phyloP scores from a whole-genome alignment of 1,139 yeast species.

The Casaregolazyma suthepensis region DNA sequence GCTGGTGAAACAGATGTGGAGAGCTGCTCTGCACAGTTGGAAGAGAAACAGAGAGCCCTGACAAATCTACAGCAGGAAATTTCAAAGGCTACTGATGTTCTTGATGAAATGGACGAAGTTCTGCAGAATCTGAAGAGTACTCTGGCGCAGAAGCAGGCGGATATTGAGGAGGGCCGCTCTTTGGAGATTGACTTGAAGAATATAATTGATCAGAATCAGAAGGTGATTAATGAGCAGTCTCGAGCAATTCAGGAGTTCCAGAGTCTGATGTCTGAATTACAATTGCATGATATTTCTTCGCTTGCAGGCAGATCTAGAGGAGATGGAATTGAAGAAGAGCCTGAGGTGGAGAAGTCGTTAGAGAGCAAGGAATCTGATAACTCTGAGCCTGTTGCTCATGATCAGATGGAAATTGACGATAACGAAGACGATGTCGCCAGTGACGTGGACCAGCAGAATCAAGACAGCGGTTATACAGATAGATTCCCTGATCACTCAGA shows the following conservation, averaged over 20 bases:
- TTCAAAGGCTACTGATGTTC: constrained; percentile 28
- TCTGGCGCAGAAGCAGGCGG: constrained; percentile 47
- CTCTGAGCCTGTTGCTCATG: not conserved
- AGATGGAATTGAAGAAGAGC: constrained; percentile 7
- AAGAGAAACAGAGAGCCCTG: constrained; percentile 23
- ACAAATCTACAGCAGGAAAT: constrained; percentile 32
- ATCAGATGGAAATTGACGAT: constrained; percentile 11
- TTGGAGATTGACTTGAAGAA: constrained; percentile 63
- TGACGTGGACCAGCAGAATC: constrained; percentile 18
- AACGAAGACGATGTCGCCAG: constrained; percentile 14
- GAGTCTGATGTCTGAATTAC: constrained; percentile 22
- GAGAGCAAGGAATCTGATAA: constrained; percentile 8
- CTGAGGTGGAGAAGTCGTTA: constrained; percentile 5
- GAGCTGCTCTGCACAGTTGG: constrained; percentile 35
- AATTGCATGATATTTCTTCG: constrained; percentile 26
- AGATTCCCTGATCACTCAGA: constrained; percentile 35
- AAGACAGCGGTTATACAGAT: constrained; percentile 15
- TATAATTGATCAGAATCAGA: constrained; percentile 53
- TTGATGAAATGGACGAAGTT: constrained; percentile 32
- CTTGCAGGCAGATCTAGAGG: constrained; percentile 4
- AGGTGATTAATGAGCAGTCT: constrained; percentile 39
- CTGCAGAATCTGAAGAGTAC: constrained; percentile 40
- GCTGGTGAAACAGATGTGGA: constrained; percentile 32
- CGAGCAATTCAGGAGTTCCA: constrained; percentile 36
- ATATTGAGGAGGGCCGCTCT: constrained; percentile 58